These are phyloP conservation scores for Saturnispora mendoncae DNA, from an alignment of 805 yeast species.

Conservation along the genomic window DNA sequence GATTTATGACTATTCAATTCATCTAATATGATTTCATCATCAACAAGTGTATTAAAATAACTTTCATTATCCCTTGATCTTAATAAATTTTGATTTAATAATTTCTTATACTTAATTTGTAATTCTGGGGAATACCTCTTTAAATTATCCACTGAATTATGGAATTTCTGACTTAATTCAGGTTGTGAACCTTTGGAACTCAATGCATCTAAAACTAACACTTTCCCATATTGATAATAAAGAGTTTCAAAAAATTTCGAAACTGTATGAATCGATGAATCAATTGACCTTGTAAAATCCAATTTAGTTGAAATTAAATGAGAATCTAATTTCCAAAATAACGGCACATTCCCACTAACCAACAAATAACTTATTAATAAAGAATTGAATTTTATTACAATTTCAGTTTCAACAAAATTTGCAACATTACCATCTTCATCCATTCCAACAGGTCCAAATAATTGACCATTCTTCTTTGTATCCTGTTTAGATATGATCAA, in stretches of 20 bases:
- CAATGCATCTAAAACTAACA: slow-evolving; percentile 42
- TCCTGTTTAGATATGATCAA: slow-evolving; percentile 46
- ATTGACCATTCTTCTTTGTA: slow-evolving; percentile 37
- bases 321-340: slow-evolving; percentile 44
- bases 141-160: slow-evolving; percentile 19
- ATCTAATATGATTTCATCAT: slow-evolving; percentile 16
- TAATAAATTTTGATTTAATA: slow-evolving; percentile 24
- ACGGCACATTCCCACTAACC: slow-evolving; percentile 46
- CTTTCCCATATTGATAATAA: slow-evolving; percentile 39
- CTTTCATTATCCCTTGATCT: slow-evolving; percentile 27
- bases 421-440: slow-evolving; percentile 58
- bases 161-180: slow-evolving; percentile 34
- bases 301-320: slow-evolving; percentile 37
- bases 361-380: slow-evolving; percentile 35
- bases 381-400: slow-evolving; percentile 32
- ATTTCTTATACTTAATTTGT: slow-evolving; percentile 25
- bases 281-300: slow-evolving; percentile 42
- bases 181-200: slow-evolving; percentile 36
- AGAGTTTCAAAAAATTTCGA: slow-evolving; percentile 40
- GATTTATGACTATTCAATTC: slow-evolving; percentile 39
- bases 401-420: slow-evolving; percentile 45
- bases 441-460: slow-evolving; percentile 50
- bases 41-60: slow-evolving; percentile 17
- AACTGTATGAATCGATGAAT: slow-evolving; percentile 46
- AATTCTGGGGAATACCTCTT: slow-evolving; percentile 10